phyloP scores from a whole-genome alignment of 768 basidiomycete species.

The Polyporus arcularius region DNA sequence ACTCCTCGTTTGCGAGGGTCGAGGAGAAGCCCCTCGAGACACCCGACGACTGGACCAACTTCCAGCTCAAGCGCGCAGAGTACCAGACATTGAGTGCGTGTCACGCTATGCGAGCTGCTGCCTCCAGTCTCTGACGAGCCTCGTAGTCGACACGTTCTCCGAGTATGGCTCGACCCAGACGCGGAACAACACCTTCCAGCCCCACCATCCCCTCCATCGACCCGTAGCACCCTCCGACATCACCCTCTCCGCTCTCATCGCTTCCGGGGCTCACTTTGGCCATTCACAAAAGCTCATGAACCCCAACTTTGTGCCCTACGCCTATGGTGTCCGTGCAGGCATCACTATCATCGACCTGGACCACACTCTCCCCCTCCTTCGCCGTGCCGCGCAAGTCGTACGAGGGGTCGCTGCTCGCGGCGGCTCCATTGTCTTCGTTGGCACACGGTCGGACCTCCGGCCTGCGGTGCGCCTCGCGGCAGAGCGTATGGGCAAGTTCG shows the following conservation, averaged over 20 bases:
- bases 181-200: constrained; percentile 67
- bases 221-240: constrained; percentile 60
- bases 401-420: constrained; percentile 78
- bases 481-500: constrained; percentile 74
- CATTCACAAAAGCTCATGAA: constrained; percentile 84
- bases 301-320: constrained; percentile 87
- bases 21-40: constrained; percentile 40
- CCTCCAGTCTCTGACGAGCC: constrained; percentile 2
- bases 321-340: constrained; percentile 88
- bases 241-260: constrained; percentile 87
- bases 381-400: constrained; percentile 86
- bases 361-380: constrained; percentile 87
- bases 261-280: constrained; percentile 92
- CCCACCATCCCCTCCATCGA: constrained; percentile 67
- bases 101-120: background rate
- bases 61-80: constrained; percentile 61
- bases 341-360: constrained; percentile 95
- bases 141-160: constrained; percentile 60
- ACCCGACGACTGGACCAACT: constrained; percentile 63
- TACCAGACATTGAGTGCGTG: constrained; percentile 54
- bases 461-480: constrained; percentile 78
- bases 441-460: constrained; percentile 79
- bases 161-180: constrained; percentile 79
- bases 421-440: constrained; percentile 88
- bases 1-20: constrained; percentile 9